Conservation (phyloP, 2,329 filamentous ascomycete genomes). For the Colletotrichum sp. region DNA sequence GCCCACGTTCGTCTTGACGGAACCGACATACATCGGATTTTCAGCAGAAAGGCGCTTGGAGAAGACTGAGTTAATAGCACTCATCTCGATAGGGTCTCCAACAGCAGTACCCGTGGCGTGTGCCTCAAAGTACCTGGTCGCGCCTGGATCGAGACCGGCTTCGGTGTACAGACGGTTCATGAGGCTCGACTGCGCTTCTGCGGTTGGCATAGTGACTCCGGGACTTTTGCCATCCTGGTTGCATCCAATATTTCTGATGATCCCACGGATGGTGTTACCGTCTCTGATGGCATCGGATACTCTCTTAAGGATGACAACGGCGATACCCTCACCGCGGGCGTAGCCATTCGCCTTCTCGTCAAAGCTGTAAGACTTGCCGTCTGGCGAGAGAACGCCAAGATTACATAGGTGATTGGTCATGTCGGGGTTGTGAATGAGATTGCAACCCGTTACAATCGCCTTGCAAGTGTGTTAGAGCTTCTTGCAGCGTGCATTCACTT, state of each 20-base stretch:
- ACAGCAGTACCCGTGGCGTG: constrained; percentile 40
- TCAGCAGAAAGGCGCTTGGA: constrained; percentile 34
- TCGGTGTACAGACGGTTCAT: constrained; percentile 25
- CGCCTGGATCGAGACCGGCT: constrained; percentile 20
- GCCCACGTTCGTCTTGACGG: constrained; percentile 30
- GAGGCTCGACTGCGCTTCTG: constrained; percentile 19
- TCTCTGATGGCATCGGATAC: constrained; percentile 47
- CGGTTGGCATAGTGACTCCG: constrained; percentile 46
- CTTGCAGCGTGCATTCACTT: not conserved
- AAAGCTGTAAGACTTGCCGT: constrained; percentile 33
- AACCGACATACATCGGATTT: constrained; percentile 19
- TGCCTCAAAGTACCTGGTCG: constrained; percentile 26
- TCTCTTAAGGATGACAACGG: constrained; percentile 47
- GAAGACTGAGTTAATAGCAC: constrained; percentile 49
- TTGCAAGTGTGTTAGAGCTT: not conserved
- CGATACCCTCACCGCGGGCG: constrained; percentile 52
- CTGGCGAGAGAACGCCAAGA: constrained; percentile 29
- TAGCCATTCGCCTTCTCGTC: constrained; percentile 52
- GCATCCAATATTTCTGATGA: constrained; percentile 37
- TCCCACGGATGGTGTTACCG: constrained; percentile 31
- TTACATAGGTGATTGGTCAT: constrained; percentile 25
- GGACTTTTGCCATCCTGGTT: constrained; percentile 47
- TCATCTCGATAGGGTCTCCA: constrained; percentile 59
- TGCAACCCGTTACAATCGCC: constrained; percentile 27
- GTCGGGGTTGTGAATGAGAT: constrained; percentile 27